A percentile compares a stretch with the other conserved stretches of the same genome.
Conservation (phyloP, 2,329 filamentous ascomycete genomes). For the Pseudomassariella vexata region DNA sequence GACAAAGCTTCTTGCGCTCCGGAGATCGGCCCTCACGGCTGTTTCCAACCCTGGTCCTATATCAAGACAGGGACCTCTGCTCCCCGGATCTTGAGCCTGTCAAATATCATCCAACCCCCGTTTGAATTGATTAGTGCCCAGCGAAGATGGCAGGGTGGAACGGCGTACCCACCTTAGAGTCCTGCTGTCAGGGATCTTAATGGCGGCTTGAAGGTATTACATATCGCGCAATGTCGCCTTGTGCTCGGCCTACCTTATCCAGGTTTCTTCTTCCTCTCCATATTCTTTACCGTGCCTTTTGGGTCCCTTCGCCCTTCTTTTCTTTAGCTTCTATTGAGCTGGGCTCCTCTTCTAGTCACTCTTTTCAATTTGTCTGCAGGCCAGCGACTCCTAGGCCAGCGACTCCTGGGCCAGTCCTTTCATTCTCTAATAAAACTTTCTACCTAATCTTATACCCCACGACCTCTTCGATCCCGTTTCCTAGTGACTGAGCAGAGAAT, state of each 20-base stretch:
- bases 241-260: not conserved
- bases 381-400: conserved; percentile 9
- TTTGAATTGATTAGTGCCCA: not conserved
- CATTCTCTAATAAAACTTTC: not conserved
- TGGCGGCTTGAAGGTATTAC: conserved; percentile 2
- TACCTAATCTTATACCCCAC: not conserved
- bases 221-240: not conserved
- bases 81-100: no score
- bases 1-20: no score
- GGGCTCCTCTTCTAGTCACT: conserved; percentile 5
- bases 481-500: not conserved
- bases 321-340: conserved; percentile 3
- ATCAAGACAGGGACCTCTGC: no score
- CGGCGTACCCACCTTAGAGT: not conserved
- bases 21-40: no score
- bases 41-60: no score
- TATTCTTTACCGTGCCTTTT: conserved; percentile 3
- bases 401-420: conserved; percentile 6
- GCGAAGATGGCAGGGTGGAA: not conserved
- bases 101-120: no score
- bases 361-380: conserved; percentile 6
- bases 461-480: not conserved
- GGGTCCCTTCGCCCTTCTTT: not conserved
- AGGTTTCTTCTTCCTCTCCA: not conserved
- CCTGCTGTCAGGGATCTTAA: conserved; percentile 2